Percentiles rank a stretch among this genome's conserved stretches.
These are phyloP conservation scores for Laguncularia racemosa DNA, from an alignment of 345 rosid species.

Conservation along the genomic window DNA sequence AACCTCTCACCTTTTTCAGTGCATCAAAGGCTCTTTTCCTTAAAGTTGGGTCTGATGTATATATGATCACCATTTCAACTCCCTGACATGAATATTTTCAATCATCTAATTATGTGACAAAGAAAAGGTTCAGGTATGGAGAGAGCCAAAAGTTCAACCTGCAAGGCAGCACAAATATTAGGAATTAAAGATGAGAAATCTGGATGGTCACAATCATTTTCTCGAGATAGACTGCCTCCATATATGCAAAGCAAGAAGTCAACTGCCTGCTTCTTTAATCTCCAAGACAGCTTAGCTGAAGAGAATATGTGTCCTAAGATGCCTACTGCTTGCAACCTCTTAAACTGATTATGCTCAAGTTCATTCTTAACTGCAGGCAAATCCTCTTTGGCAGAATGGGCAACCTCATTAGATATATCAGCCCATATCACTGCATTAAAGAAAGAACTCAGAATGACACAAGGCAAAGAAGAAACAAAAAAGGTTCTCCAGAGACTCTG, in stretches of 20 bases:
- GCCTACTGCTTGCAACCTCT: slow-evolving; percentile 78
- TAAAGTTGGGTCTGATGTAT: slow-evolving; percentile 40
- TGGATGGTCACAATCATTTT: slow-evolving; percentile 21
- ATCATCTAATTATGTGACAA: slow-evolving; percentile 10
- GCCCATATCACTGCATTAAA: slow-evolving; percentile 62
- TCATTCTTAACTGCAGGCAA: slow-evolving; percentile 34
- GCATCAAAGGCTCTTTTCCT: slow-evolving; percentile 71
- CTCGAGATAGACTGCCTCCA: slow-evolving; percentile 27
- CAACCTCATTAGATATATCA: slow-evolving; percentile 34
- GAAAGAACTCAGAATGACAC: neutral
- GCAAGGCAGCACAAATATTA: slow-evolving; percentile 52
- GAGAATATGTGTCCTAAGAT: slow-evolving; percentile 63
- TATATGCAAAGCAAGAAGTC: slow-evolving; percentile 59
- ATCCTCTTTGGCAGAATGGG: slow-evolving; percentile 39
- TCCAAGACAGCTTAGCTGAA: slow-evolving; percentile 50
- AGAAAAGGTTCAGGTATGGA: slow-evolving; percentile 4
- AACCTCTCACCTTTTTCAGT: slow-evolving; percentile 51
- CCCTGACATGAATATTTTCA: slow-evolving; percentile 34
- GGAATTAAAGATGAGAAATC: slow-evolving; percentile 53
- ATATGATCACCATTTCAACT: slow-evolving; percentile 40
- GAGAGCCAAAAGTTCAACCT: slow-evolving; percentile 35
- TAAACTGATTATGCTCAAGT: slow-evolving; percentile 43
- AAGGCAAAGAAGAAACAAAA: neutral
- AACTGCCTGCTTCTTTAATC: slow-evolving; percentile 54
- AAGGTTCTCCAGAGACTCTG: neutral